Conservation (phyloP, 2,329 filamentous ascomycete genomes). For the Botrytis hyacinthi region DNA sequence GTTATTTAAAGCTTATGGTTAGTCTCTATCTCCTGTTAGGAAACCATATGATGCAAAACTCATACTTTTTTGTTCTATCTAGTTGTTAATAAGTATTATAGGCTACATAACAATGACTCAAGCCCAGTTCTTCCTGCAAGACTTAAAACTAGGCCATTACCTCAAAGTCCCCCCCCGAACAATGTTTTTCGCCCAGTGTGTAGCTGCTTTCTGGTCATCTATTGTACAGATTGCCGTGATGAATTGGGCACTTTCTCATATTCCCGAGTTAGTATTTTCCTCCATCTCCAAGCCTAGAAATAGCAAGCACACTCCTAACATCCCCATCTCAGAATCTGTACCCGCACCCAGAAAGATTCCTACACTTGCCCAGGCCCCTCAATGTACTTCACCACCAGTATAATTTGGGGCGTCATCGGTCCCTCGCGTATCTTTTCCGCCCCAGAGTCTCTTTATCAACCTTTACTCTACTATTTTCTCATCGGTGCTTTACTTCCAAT, state of each 20-base stretch:
- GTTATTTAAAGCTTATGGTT: constrained; percentile 34
- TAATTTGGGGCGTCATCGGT: constrained; percentile 53
- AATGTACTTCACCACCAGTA: constrained; percentile 55
- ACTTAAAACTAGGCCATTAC: constrained; percentile 52
- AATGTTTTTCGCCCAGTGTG: constrained; percentile 60
- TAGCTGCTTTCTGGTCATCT: constrained; percentile 49
- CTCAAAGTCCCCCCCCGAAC: constrained; percentile 49
- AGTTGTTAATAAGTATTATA: background rate
- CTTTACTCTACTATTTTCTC: constrained; percentile 50
- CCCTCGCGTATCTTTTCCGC: constrained; percentile 47
- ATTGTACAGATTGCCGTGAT: constrained; percentile 64
- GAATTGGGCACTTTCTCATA: constrained; percentile 58
- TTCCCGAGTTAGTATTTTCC: constrained; percentile 45
- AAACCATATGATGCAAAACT: background rate
- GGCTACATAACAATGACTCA: constrained; percentile 48
- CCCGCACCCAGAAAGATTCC: constrained; percentile 54
- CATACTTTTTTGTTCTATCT: too few relatives aligned
- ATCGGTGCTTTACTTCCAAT: constrained; percentile 56
- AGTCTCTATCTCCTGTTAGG: too few relatives aligned
- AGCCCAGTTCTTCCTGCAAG: constrained; percentile 47
- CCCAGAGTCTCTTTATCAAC: constrained; percentile 47
- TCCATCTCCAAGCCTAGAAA: constrained; percentile 45
- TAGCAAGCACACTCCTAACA: constrained; percentile 63
- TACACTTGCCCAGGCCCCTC: constrained; percentile 47
- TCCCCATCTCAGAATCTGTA: constrained; percentile 59